Conservation (phyloP, 257 asterid species). For the Solanum bulbocastanum region DNA sequence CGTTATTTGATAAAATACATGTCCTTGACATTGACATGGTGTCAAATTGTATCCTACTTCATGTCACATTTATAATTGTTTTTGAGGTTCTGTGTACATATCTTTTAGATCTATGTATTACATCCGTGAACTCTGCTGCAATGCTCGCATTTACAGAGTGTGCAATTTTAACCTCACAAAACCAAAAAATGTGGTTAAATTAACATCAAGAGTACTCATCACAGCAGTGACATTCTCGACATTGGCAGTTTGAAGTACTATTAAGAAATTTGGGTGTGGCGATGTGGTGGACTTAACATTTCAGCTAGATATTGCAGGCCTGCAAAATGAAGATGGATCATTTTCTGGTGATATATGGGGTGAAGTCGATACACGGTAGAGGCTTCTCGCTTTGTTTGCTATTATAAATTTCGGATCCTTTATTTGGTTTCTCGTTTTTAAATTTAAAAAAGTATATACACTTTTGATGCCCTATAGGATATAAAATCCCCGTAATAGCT, state of each 20-base stretch:
- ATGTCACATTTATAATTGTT: neutral
- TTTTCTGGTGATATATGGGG: slow-evolving; percentile 96
- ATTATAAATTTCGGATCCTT: neutral
- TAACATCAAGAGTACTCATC: neutral
- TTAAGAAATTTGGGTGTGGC: neutral
- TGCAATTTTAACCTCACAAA: neutral
- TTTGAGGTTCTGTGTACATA: neutral
- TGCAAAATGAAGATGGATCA: slow-evolving; percentile 92
- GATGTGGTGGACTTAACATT: slow-evolving; percentile 33
- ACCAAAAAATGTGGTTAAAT: neutral
- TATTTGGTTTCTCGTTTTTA: neutral
- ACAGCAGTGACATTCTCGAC: neutral
- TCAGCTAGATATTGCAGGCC: slow-evolving; percentile 61
- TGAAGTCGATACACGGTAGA: slow-evolving; percentile 81
- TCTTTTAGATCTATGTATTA: neutral
- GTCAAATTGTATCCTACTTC: slow-evolving; percentile 63
- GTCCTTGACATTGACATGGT: slow-evolving; percentile 74
- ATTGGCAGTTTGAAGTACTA: neutral
- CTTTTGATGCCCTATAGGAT: no score
- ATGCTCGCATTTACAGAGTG: neutral
- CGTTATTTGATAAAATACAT: slow-evolving; percentile 64
- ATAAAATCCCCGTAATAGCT: no score
- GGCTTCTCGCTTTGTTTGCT: neutral
- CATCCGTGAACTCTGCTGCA: neutral
- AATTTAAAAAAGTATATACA: neutral